Evolutionary conservation across 768 basidiomycete species (phyloP).

Genomic region (Mycena leptocephala): DNA sequence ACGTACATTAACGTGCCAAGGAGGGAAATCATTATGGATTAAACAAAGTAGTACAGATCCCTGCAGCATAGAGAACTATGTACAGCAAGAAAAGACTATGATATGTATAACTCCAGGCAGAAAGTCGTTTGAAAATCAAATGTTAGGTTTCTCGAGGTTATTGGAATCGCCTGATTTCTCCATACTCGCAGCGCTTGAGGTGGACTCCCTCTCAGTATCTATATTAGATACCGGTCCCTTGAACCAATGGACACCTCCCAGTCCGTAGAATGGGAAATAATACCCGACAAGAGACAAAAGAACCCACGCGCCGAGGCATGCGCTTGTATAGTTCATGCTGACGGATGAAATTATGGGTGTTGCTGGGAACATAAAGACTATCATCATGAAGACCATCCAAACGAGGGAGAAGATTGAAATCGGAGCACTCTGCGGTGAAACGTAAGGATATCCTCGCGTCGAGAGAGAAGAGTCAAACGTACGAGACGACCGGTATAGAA

Average conservation of each 20-base stretch:
- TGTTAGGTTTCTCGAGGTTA: slow-evolving; percentile 7
- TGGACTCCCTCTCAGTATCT: slow-evolving; percentile 2
- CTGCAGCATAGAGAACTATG: slow-evolving; percentile 7
- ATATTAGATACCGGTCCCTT: slow-evolving; percentile 8
- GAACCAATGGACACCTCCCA: slow-evolving; percentile 11
- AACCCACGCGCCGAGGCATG: slow-evolving; percentile 17
- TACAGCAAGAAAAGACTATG: slow-evolving; percentile 6
- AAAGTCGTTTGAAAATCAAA: slow-evolving; percentile 12
- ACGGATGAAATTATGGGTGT: not conserved
- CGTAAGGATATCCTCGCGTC: not conserved
- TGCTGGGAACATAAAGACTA: slow-evolving; percentile 16
- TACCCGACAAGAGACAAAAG: slow-evolving; percentile 16
- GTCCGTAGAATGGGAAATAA: slow-evolving; percentile 13
- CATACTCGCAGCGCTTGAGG: slow-evolving; percentile 2
- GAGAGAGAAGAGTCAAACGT: slow-evolving; percentile 2
- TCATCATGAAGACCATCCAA: slow-evolving; percentile 13
- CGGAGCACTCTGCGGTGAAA: slow-evolving; percentile 6
- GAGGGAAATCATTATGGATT: slow-evolving; percentile 2
- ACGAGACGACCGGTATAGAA: slow-evolving; percentile 12
- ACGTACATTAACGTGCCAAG: not conserved
- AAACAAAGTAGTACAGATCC: not conserved
- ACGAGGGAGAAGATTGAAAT: not conserved
- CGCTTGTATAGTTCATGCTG: slow-evolving; percentile 16
- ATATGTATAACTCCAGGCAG: slow-evolving; percentile 14
- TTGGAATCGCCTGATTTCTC: slow-evolving; percentile 3